Conservation (phyloP, 306 rosid genomes). For the Vicia faba region DNA sequence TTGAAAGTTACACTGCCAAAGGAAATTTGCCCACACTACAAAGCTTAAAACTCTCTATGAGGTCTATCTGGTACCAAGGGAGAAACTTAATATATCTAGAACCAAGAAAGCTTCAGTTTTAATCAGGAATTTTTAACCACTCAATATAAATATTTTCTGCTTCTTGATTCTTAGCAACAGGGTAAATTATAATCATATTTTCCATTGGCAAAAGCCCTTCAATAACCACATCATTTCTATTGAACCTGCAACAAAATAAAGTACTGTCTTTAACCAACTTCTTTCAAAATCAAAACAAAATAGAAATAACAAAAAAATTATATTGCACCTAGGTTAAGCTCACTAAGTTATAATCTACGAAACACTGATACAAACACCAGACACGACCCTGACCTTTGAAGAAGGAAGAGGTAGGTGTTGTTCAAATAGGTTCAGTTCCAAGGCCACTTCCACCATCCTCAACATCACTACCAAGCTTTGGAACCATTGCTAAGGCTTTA, state of each 20-base stretch:
- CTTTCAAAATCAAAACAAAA: too few relatives aligned
- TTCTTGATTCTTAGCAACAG: constrained; percentile 46
- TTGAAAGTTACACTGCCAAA: constrained; percentile 56
- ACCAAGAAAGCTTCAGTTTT: constrained; percentile 43
- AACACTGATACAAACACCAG: too few relatives aligned
- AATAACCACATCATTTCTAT: constrained; percentile 37
- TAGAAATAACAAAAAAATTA: too few relatives aligned
- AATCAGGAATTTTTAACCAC: constrained; percentile 31
- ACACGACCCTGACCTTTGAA: background rate
- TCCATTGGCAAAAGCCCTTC: constrained; percentile 41
- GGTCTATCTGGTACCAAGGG: too few relatives aligned
- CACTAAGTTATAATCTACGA: too few relatives aligned
- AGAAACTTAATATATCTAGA: too few relatives aligned
- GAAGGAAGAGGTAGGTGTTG: constrained; percentile 27
- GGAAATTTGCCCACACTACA: constrained; percentile 66
- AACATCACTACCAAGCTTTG: constrained; percentile 42
- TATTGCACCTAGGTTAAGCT: too few relatives aligned
- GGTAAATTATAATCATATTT: constrained; percentile 29
- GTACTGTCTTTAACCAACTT: too few relatives aligned
- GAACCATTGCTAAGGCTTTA: constrained; percentile 50
- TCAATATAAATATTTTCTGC: constrained; percentile 44
- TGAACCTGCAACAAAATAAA: constrained; percentile 53
- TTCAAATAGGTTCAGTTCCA: constrained; percentile 64
- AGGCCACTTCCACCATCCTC: constrained; percentile 47
- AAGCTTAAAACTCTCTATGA: too few relatives aligned